These are phyloP conservation scores for Trichoderma semiorbis DNA, from an alignment of 2,329 filamentous ascomycete genomes.

Conservation along the genomic window DNA sequence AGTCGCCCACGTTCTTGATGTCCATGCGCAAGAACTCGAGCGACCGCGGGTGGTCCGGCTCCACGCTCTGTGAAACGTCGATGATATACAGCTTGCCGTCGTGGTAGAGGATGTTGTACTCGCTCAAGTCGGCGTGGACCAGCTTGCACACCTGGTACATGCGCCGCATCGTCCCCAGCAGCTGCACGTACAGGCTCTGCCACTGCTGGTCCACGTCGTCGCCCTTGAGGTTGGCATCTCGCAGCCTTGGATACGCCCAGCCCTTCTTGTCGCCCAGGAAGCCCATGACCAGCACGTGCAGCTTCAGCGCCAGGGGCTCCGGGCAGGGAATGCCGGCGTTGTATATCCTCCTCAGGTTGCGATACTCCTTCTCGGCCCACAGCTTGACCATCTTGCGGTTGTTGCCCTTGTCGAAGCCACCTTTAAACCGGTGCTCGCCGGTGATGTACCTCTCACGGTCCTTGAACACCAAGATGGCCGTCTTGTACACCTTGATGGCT, in stretches of 20 bases:
- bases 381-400: conserved; percentile 97
- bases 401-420: conserved; percentile 89
- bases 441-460: conserved; percentile 94
- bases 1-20: conserved; percentile 93
- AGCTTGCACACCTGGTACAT: conserved; percentile 91
- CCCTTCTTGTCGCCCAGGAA: conserved; percentile 87
- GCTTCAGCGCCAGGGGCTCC: conserved; percentile 80
- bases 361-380: conserved; percentile 98
- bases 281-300: conserved; percentile 94
- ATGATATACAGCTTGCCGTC: conserved; percentile 83
- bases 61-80: conserved; percentile 95
- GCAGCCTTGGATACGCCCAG: conserved; percentile 80
- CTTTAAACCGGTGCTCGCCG: conserved; percentile 87
- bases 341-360: conserved; percentile 83
- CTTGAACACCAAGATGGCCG: conserved; percentile 94
- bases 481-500: conserved; percentile 99
- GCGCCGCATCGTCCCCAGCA: conserved; percentile 83
- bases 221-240: conserved; percentile 73
- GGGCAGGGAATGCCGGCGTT: conserved; percentile 84
- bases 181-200: conserved; percentile 74
- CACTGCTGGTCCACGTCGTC: conserved; percentile 69
- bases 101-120: conserved; percentile 96
- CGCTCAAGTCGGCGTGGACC: conserved; percentile 93
- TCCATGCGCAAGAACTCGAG: conserved; percentile 97
- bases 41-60: conserved; percentile 90